phyloP scores from a whole-genome alignment of 257 asterid species.

The Solanum appendiculatum region DNA sequence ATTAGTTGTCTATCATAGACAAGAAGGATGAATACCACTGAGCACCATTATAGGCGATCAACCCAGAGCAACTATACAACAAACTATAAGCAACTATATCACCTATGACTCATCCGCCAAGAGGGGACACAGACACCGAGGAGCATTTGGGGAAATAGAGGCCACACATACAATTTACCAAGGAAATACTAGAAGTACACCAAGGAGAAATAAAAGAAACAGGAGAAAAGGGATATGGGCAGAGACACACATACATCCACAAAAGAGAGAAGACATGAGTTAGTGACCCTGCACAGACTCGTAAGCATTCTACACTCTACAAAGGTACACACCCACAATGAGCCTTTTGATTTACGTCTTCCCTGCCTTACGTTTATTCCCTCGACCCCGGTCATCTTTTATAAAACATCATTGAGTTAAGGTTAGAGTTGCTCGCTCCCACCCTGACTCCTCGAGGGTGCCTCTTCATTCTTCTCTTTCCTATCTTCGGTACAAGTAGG shows the following conservation, averaged over 20 bases:
- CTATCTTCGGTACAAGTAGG: background rate
- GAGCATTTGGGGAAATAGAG: background rate
- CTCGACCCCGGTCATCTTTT: background rate
- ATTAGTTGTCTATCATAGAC: background rate
- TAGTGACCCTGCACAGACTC: background rate
- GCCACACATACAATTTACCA: background rate
- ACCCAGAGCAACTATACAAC: background rate
- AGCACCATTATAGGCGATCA: background rate
- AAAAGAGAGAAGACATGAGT: background rate
- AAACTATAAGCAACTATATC: background rate
- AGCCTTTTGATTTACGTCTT: background rate
- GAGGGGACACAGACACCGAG: background rate
- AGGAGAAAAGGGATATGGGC: background rate
- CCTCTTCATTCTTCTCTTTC: background rate
- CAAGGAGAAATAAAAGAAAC: background rate
- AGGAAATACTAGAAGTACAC: background rate
- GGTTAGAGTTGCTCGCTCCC: background rate
- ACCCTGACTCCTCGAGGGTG: background rate
- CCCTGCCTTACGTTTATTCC: background rate
- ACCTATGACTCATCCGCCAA: background rate
- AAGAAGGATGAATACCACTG: background rate
- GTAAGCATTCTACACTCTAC: background rate
- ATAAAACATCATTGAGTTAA: background rate
- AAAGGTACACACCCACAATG: background rate
- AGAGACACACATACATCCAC: background rate